phyloP scores from a whole-genome alignment of 2,329 filamentous ascomycete species.

The Coniochaeta sp. region DNA sequence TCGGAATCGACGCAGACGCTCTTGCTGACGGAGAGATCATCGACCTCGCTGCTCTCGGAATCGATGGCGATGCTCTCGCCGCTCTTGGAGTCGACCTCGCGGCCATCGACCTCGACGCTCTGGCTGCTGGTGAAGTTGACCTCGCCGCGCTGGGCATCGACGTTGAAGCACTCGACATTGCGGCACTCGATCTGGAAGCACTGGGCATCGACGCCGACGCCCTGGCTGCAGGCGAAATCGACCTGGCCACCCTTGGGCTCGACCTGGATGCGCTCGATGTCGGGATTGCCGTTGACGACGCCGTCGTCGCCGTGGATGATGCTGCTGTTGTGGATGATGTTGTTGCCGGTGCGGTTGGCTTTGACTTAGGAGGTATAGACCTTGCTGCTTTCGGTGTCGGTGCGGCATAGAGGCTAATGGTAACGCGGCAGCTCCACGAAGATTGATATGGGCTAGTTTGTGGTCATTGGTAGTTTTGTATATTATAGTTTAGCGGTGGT shows the following conservation, averaged over 20 bases:
- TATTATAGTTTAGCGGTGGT: too few species aligned
- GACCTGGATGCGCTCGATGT: background rate
- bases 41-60: background rate
- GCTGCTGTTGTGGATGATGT: slow-evolving; percentile 3
- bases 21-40: background rate
- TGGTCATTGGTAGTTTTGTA: too few species aligned
- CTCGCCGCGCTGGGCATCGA: background rate
- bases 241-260: background rate
- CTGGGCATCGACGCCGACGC: background rate
- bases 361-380: slow-evolving; percentile 9
- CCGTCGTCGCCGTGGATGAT: background rate
- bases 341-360: slow-evolving; percentile 11
- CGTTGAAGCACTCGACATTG: background rate
- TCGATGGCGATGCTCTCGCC: background rate
- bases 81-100: background rate
- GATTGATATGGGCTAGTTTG: too few species aligned
- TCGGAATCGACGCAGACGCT: background rate
- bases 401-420: background rate
- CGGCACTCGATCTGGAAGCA: background rate
- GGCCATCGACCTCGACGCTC: background rate
- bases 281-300: background rate
- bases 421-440: background rate
- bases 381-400: slow-evolving; percentile 10
- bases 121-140: background rate
- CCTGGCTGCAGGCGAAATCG: background rate